Base-by-base conservation (phyloP, 805 yeast genomes). In the Metschnikowia kofuensis region DNA sequence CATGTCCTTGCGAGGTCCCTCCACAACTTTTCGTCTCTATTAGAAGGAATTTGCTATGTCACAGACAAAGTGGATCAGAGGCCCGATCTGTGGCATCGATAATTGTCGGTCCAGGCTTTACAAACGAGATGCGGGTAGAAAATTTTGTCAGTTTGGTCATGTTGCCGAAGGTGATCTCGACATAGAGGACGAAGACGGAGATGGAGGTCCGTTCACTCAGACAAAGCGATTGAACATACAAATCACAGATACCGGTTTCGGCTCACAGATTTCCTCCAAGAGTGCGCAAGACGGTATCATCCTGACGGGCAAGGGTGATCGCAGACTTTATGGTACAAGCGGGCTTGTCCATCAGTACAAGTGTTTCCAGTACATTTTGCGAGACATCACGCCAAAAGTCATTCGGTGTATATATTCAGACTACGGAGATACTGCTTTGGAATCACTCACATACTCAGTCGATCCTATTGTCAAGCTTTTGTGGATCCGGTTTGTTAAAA, bases 101-200 rank as follows among this genome's bases (percentile, higher is more conserved):
- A 92, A 92, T 70, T 92, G 99, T 67, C 81, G 87, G 4, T 87
- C 97, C 0, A 70, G 82, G 35, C 76, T 84, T 44, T 92, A 89
- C 81, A 76, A 85, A 44, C 66, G 80, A 30, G 69, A 82, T 3
- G 89, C 87, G 59, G 99, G 99, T 27, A 80, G 80, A 44, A 77
- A 83, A 48, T 84, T 91, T 10, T 92, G 99, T 64, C 92, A 87
- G 59, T 85, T 79, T 60, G 98, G 98, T 6, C 99, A 92, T 67
- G 90, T 91, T 16, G 79, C 81, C 66, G 92, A 84, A 54, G 90
- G 91, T 34, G 86, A 84, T 53, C 62, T 86, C 28, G 96, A 89
- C 63, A 75, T 82, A n/a, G n/a, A n/a, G n/a, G n/a, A n/a, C 53
- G 87, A 87, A 53, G 92, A 89, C 59, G 96, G 89, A 41, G 90